Percentiles rank a stretch among this genome's conserved stretches.
These are phyloP conservation scores for Massariosphaeria phaeospora DNA, from an alignment of 495 filamentous ascomycete species.

Conservation along the genomic window DNA sequence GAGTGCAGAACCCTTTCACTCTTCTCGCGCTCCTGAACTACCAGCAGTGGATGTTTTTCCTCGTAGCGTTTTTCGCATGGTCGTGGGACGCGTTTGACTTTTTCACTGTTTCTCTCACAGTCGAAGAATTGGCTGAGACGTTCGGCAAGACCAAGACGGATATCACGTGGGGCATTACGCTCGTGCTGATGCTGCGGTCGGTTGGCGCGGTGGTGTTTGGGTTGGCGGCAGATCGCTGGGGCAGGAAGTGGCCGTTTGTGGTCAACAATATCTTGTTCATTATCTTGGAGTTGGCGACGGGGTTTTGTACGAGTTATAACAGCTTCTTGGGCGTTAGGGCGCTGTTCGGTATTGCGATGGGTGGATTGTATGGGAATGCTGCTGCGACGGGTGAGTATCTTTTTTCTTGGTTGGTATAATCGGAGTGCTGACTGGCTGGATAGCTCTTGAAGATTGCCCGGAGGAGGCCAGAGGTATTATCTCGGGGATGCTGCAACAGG, in stretches of 20 bases:
- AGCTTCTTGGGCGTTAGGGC: conserved; percentile 76
- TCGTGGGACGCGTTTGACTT: conserved; percentile 89
- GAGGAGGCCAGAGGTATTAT: conserved; percentile 67
- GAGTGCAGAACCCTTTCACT: conserved; percentile 73
- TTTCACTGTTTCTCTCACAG: conserved; percentile 80
- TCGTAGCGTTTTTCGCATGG: conserved; percentile 48
- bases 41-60: conserved; percentile 84
- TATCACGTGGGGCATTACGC: conserved; percentile 87
- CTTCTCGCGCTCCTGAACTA: conserved; percentile 59
- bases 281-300: conserved; percentile 70
- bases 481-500: conserved; percentile 79
- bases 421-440: background rate
- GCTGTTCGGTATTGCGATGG: conserved; percentile 88
- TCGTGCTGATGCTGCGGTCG: conserved; percentile 75
- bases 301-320: conserved; percentile 70
- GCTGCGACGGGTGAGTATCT: conserved; percentile 55
- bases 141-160: conserved; percentile 66
- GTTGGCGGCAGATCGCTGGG: conserved; percentile 75
- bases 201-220: conserved; percentile 71
- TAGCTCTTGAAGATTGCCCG: conserved; percentile 79
- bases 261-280: conserved; percentile 81
- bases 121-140: conserved; percentile 58
- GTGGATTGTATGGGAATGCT: conserved; percentile 81
- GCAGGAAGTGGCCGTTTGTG: conserved; percentile 84
- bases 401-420: background rate